Base-by-base conservation (phyloP, 1,139 yeast genomes). In the Chernovozyma sophiae-reginae region DNA sequence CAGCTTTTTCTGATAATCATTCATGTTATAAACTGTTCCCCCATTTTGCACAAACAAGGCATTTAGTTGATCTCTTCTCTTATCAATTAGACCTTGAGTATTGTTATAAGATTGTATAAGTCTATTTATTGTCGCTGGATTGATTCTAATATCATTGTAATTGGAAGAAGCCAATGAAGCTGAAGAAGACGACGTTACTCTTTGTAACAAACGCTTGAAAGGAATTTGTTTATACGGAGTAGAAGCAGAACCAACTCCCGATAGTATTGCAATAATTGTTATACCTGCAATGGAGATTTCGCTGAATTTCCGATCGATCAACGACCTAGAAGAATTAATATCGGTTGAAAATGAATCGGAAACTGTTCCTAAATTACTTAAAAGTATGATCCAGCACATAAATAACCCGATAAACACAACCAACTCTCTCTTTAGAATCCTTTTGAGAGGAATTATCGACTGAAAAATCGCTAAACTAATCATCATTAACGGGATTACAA, bases 191-290 rank as follows among this genome's bases (percentile, higher is more conserved):
- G 23, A 20, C 12, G 18, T 8, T 14, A 14, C 8, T 13, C 12
- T 13, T 12, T 26, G 29, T 6, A 19, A 16, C n/a, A 19, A 11
- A 8, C 7, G 7, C 19, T 14, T 8, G 19, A 28, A 14, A 5
- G 37, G 34, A 10, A 35, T 22, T 12, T 26, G 33, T 29, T 54
- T 52, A 42, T 60, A 63, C 1, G 84, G 79, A 1, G 87, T 80
- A n/a, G 89, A 72, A 13, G 79, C 76, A 10, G 89, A 80, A 2
- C 92, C 92, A 31, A 85, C 65, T 0, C 94, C 95, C 2, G 89
- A 80, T 28, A 86, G 60, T 1, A 76, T 55, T 0, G 90, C 87
- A 72, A 84, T 80, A 28, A 81, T 62, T 1, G 86, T 77, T 19
- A 85, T 79, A 1, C 95, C 95, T 13, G 79, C 70, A 35, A 85